phyloP scores from a whole-genome alignment of 495 filamentous ascomycete species.

The Parachaetomium inaequale region DNA sequence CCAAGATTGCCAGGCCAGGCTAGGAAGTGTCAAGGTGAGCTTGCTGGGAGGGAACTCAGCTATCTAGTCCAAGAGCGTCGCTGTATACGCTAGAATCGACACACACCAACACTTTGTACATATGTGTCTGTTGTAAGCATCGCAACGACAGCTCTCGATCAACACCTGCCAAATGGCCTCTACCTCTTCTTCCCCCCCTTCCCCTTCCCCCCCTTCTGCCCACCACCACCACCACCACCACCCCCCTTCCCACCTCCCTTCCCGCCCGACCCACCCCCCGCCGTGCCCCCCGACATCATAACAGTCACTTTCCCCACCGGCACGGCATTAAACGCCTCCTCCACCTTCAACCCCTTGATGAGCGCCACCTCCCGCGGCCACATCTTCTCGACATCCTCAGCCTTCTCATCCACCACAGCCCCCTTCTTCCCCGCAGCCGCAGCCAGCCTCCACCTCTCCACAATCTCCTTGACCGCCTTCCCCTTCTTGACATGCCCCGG shows the following conservation, averaged over 20 bases:
- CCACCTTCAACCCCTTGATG: constrained; percentile 72
- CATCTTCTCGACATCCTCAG: constrained; percentile 65
- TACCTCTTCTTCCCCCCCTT: constrained; percentile 22
- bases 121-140: not conserved
- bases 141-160: not conserved
- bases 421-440: constrained; percentile 53
- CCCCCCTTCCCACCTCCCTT: constrained; percentile 39
- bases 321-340: constrained; percentile 75
- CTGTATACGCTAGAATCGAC: too few relatives aligned
- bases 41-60: too few relatives aligned
- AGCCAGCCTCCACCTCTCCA: constrained; percentile 68
- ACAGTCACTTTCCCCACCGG: constrained; percentile 85
- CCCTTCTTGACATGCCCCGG: constrained; percentile 89
- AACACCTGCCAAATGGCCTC: not conserved
- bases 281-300: constrained; percentile 58
- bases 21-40: too few relatives aligned
- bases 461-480: constrained; percentile 86
- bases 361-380: constrained; percentile 80
- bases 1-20: too few relatives aligned
- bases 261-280: constrained; percentile 41
- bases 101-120: not conserved
- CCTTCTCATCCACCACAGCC: constrained; percentile 55
- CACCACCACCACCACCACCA: constrained; percentile 16
- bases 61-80: too few relatives aligned
- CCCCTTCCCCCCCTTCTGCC: constrained; percentile 11